Conservation (phyloP, 305 asterid genomes). For the Solanum hybrid region DNA sequence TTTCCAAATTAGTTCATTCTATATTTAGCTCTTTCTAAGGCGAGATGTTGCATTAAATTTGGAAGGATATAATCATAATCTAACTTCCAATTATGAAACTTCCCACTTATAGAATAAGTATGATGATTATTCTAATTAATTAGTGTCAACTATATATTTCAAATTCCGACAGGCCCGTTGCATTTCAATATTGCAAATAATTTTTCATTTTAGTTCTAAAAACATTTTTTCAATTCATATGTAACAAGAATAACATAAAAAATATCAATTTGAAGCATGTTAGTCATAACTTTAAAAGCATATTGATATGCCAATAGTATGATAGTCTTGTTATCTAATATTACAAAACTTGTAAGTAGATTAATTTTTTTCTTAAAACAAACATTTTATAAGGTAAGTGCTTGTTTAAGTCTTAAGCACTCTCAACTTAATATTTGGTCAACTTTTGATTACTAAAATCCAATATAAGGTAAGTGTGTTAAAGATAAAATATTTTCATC, state of each 20-base stretch:
- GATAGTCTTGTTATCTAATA: not conserved
- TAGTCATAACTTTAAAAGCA: not conserved
- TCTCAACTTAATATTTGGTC: not conserved
- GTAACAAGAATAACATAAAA: not conserved
- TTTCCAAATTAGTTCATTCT: too few relatives aligned
- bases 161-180: not conserved
- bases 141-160: not conserved
- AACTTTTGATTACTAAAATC: not conserved
- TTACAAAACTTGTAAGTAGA: not conserved
- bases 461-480: not conserved
- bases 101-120: not conserved
- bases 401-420: not conserved
- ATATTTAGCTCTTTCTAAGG: too few relatives aligned
- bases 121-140: not conserved
- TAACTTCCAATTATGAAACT: not conserved
- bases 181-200: not conserved
- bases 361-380: not conserved
- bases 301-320: not conserved
- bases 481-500: too few relatives aligned
- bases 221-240: too few relatives aligned
- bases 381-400: not conserved
- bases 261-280: too few relatives aligned
- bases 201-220: too few relatives aligned
- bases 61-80: not conserved
- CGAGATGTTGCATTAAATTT: too few relatives aligned